Base-by-base conservation (phyloP, 768 basidiomycete genomes). In the Amylocystis lapponica region DNA sequence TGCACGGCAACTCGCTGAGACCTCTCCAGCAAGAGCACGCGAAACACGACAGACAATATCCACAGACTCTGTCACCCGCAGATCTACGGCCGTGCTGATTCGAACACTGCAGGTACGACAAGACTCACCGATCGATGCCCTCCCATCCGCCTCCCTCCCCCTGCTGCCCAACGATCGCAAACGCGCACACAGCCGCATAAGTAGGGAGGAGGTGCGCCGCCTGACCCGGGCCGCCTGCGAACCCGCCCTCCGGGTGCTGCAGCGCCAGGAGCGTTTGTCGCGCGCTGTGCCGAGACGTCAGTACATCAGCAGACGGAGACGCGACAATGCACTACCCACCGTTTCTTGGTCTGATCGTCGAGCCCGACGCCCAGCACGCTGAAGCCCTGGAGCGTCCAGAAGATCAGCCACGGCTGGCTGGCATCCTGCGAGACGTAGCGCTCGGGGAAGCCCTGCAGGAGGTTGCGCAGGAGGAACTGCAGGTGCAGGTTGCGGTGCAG, bases 391-490 rank as follows among this genome's bases (percentile, higher is more conserved):
- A 94, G 59, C 0, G 81, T 83, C 94, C 96, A 98, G 66, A 88
- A 97, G 46, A 97, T 60, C 22, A 97, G 67, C 96, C 96, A 98
- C 0, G 96, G 87, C 54, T 95, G 84, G 52, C 89, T 93, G 0
- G 95, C 94, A 60, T 98, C 96, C 55, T 97, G 86, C 35, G 80
- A 81, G 16, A 70, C 73, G 59, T 90, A 98, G 43, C 81, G 71
- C 10, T 72, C 67, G 0, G 93, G 90, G 33, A 98, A 86, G 2
- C 89, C 81, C 57, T 91, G 86, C 7, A 81, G 57, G 41, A 91
- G 72, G 48, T 83, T 78, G 20, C 81, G 72, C 2, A 79, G 70
- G 19, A 95, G 76, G 56, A 79, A 95, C 47, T 84, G 77, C 51
- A 92, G 67, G 59, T 96, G 93, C 2, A 69, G 60, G 32, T 75